phyloP scores from a whole-genome alignment of 2,329 filamentous ascomycete species.

The Ascochyta lentis region DNA sequence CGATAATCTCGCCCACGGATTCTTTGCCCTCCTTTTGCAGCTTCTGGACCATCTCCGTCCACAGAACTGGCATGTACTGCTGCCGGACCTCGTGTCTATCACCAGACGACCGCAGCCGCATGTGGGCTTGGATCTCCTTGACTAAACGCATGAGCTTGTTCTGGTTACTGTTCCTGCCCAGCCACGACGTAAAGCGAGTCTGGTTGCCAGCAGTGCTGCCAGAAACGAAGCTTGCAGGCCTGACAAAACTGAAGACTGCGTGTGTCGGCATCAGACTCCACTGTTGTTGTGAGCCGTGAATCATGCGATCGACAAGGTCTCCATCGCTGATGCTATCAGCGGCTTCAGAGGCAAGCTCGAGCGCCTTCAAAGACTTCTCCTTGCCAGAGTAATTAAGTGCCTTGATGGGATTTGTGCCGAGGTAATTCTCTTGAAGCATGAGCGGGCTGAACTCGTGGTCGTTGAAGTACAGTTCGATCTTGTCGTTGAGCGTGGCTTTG shows the following conservation, averaged over 20 bases:
- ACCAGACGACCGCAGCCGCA: conserved; percentile 88
- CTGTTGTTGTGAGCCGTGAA: conserved; percentile 96
- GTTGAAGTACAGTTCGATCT: conserved; percentile 98
- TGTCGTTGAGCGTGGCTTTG: conserved; percentile 90
- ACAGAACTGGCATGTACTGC: conserved; percentile 89
- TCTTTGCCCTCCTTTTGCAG: conserved; percentile 83
- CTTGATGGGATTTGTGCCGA: conserved; percentile 77
- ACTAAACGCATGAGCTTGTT: conserved; percentile 76
- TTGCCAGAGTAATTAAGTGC: conserved; percentile 68
- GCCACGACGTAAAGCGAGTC: conserved; percentile 85
- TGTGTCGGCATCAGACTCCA: conserved; percentile 98
- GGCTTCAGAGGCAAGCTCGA: conserved; percentile 86
- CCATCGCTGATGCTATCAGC: conserved; percentile 97
- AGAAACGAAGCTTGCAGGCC: conserved; percentile 84
- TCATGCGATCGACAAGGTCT: conserved; percentile 96
- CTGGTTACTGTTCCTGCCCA: conserved; percentile 91
- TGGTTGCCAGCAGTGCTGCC: conserved; percentile 72
- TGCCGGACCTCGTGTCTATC: conserved; percentile 94
- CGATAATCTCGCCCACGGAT: conserved; percentile 80
- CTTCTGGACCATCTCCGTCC: conserved; percentile 77
- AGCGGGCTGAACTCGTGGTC: conserved; percentile 97
- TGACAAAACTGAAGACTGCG: conserved; percentile 92
- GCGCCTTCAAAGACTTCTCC: conserved; percentile 77
- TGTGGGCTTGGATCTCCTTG: conserved; percentile 96
- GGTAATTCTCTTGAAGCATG: conserved; percentile 98